These are phyloP conservation scores for Neoascochyta sp. DNA, from an alignment of 2,329 filamentous ascomycete species.

Conservation along the genomic window DNA sequence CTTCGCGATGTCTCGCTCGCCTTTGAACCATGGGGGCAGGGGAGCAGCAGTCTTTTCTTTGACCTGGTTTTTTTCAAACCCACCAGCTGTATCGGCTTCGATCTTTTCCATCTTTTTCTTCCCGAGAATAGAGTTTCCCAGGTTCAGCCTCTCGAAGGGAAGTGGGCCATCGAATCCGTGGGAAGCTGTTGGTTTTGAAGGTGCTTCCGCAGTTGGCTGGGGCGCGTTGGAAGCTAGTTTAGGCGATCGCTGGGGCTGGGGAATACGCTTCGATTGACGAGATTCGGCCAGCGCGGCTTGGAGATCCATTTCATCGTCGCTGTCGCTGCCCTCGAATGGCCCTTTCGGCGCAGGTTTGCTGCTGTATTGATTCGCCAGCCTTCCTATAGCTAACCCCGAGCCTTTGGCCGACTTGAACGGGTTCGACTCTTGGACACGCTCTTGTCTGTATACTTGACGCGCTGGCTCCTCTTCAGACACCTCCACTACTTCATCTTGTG, in stretches of 20 bases:
- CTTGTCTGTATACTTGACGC: constrained; percentile 46
- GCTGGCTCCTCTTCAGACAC: constrained; percentile 42
- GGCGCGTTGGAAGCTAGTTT: constrained; percentile 15
- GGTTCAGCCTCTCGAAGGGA: constrained; percentile 77
- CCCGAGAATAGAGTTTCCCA: constrained; percentile 59
- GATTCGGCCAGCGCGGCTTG: constrained; percentile 71
- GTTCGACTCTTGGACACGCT: constrained; percentile 41
- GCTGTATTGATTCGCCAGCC: constrained; percentile 70
- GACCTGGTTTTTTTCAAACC: constrained; percentile 56
- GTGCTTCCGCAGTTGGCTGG: constrained; percentile 19
- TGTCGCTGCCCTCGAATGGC: constrained; percentile 46
- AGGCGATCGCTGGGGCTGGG: constrained; percentile 31
- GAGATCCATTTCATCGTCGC: constrained; percentile 73
- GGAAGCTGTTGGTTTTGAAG: constrained; percentile 51
- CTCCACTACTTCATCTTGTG: constrained; percentile 53
- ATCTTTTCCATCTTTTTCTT: constrained; percentile 53
- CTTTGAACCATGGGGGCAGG: constrained; percentile 71
- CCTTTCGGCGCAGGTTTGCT: constrained; percentile 48
- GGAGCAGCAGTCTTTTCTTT: constrained; percentile 51
- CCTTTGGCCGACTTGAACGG: constrained; percentile 43
- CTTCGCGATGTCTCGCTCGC: constrained; percentile 46
- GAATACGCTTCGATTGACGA: constrained; percentile 49
- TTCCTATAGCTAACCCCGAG: constrained; percentile 60
- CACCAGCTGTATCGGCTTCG: constrained; percentile 57
- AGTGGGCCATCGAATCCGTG: constrained; percentile 71